Conservation (phyloP, 345 rosid species). For the Gossypium raimondii region DNA sequence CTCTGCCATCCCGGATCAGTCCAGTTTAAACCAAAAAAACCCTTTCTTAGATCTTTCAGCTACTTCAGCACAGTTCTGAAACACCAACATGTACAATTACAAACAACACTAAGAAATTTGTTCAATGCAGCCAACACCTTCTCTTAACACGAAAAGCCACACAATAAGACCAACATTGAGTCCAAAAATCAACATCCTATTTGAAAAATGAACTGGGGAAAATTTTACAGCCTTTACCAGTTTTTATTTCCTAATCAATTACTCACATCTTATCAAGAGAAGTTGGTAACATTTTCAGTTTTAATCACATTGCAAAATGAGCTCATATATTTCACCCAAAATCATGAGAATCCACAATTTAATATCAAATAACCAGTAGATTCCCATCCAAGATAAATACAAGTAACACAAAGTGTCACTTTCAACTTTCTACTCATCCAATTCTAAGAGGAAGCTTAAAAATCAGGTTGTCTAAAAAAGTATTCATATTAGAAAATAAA, state of each 20-base stretch:
- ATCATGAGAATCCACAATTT: neutral
- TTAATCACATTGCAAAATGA: neutral
- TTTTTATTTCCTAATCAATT: neutral
- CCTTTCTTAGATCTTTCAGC: constrained; percentile 37
- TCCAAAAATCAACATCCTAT: neutral
- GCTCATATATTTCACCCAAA: neutral
- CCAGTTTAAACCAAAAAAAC: constrained; percentile 38
- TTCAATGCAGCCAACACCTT: neutral
- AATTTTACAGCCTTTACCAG: neutral
- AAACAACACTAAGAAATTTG: constrained; percentile 4
- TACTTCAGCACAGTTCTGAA: constrained; percentile 18
- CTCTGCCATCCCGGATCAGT: constrained; percentile 35
- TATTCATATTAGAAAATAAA: neutral
- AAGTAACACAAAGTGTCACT: neutral
- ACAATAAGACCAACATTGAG: neutral
- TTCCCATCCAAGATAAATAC: neutral
- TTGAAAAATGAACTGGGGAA: neutral
- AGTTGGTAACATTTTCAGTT: neutral
- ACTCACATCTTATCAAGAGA: neutral
- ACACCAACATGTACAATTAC: constrained; percentile 13
- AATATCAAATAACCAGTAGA: neutral
- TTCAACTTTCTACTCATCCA: neutral
- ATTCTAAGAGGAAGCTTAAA: neutral
- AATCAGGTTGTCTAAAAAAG: too few relatives aligned
- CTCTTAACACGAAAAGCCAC: neutral